A percentile compares a stretch with the other conserved stretches of the same genome.
These are phyloP conservation scores for Waitea zeae DNA, from an alignment of 1,284 basidiomycete genomes.

Conservation along the genomic window DNA sequence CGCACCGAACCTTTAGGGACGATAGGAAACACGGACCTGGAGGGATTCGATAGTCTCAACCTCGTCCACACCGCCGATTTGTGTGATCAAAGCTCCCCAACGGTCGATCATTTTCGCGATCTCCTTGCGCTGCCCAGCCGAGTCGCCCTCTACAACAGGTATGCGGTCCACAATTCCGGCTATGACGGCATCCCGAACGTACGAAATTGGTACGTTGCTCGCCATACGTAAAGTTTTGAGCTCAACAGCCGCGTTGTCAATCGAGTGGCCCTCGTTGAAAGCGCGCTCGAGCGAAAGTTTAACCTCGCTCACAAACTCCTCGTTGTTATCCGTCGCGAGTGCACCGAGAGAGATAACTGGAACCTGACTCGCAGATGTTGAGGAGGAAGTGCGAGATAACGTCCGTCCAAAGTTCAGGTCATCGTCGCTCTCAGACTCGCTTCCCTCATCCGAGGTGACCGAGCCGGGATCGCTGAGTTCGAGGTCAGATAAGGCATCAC, in stretches of 20 bases:
- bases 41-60: constrained; percentile 55
- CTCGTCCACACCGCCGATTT: constrained; percentile 59
- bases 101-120: constrained; percentile 39
- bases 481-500: constrained; percentile 42
- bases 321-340: constrained; percentile 29
- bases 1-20: too few species aligned
- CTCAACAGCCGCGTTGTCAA: constrained; percentile 85
- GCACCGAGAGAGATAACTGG: constrained; percentile 9
- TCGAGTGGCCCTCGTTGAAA: constrained; percentile 77
- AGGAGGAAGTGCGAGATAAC: constrained; percentile 16
- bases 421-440: constrained; percentile 15
- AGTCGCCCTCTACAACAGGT: constrained; percentile 32
- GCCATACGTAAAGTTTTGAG: constrained; percentile 92
- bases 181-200: constrained; percentile 68
- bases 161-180: constrained; percentile 55
- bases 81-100: constrained; percentile 59
- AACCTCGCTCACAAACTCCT: constrained; percentile 69
- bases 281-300: constrained; percentile 73
- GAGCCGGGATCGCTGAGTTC: constrained; percentile 41
- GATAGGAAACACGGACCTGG: constrained; percentile 29
- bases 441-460: constrained; percentile 19
- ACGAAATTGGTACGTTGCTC: constrained; percentile 66
- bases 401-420: constrained; percentile 15
- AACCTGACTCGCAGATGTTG: constrained; percentile 20
- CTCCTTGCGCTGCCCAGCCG: constrained; percentile 36